Percentiles rank a stretch among this genome's conserved stretches.
These are phyloP conservation scores for Phytopythium litorale DNA, from an alignment of 352 stramenopile species.

Conservation along the genomic window DNA sequence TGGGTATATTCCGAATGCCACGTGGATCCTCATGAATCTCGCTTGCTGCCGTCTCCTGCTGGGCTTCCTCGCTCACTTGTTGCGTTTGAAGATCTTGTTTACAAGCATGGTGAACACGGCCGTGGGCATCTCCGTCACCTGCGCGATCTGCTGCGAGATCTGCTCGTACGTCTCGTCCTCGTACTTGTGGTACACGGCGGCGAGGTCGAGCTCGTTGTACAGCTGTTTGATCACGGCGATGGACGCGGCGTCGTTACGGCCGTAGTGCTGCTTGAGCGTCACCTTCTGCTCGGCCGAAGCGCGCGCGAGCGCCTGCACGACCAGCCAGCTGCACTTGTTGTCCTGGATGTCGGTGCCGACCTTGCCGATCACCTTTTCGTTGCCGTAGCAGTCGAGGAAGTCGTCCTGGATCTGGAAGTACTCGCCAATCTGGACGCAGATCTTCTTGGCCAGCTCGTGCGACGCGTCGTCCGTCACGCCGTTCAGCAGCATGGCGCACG, in stretches of 20 bases:
- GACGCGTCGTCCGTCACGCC: constrained; percentile 77
- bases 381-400: constrained; percentile 97
- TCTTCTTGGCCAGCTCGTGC: constrained; percentile 88
- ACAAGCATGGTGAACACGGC: constrained; percentile 93
- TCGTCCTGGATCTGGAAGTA: constrained; percentile 99
- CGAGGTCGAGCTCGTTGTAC: constrained; percentile 92
- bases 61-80: constrained; percentile 69
- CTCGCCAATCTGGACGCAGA: constrained; percentile 96
- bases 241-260: constrained; percentile 71
- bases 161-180: constrained; percentile 91
- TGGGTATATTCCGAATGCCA: background rate
- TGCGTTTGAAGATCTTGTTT: constrained; percentile 96
- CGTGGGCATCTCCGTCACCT: constrained; percentile 83
- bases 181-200: constrained; percentile 88
- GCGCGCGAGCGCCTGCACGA: constrained; percentile 91
- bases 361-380: constrained; percentile 92
- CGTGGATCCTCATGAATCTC: background rate
- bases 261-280: constrained; percentile 92
- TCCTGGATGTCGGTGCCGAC: constrained; percentile 99
- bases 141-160: constrained; percentile 75
- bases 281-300: constrained; percentile 71
- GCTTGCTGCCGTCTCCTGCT: background rate
- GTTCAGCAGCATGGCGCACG: constrained; percentile 88
- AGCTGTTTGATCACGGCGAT: constrained; percentile 91
- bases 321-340: constrained; percentile 99